Evolutionary conservation across 495 filamentous ascomycete genomes (phyloP), one percentile per base, ranked within the genome.

Genomic region (Penicillium egyptiacum): DNA sequence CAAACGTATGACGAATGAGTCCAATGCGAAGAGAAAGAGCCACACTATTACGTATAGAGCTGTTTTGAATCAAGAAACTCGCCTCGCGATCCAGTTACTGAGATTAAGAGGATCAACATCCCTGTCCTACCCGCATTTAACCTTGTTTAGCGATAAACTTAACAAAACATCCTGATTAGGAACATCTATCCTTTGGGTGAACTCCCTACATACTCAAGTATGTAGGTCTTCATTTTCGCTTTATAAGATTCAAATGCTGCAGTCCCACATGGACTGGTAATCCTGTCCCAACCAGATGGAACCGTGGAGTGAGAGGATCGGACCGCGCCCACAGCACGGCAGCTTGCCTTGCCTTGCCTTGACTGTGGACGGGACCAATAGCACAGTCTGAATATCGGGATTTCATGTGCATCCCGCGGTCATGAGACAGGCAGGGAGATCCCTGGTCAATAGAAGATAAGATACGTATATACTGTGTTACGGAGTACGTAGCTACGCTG

Each of bases 231-330:
- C 12, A 9, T 10, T 35, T 40, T 26, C 19, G 30, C 28, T 52
- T 41, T 11, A 19, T 10, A 11, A 54, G 35, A 44, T 28, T 19
- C 14, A 35, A 35, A 46, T 46, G 23, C 8, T 16, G 16, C 16
- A 26, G 30, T 35, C 22, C 17, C 40, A 53, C 50, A 43, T 33
- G 14, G 39, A 53, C 51, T n/a, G 19, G 28, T 19, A 4, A 54
- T 37, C 17, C 3, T 12, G 41, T 39, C 41, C 53, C 43, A 35
- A 40, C 14, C 22, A 39, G n/a, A 47, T 40, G 53, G 53, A 25
- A 47, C 20, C 53, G 43, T 30, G 39, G 50, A 53, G 16, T 3
- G 41, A 43, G 43, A 26, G 53, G 43, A 47, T 47, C 53, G 53
- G 53, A 46, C 43, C 43, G 43, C 16, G 19, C 20, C 22, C 22